Base-by-base conservation (phyloP, 768 basidiomycete species). In the Boletus subparvulus region DNA sequence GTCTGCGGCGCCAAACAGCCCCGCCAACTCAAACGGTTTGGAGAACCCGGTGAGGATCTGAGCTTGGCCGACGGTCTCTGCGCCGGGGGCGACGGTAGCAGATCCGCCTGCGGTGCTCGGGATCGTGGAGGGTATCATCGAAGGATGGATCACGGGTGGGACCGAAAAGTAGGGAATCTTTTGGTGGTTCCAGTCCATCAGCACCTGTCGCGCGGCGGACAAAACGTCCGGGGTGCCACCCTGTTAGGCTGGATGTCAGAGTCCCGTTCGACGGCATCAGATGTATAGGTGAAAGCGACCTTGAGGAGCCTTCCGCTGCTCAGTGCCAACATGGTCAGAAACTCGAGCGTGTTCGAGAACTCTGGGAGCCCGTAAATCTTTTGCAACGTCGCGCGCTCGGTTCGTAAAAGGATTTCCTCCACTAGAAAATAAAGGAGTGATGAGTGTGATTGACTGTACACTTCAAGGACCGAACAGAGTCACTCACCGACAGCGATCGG, bases 171-270 rank as follows among this genome's bases (percentile, higher is more conserved):
- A 98, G 0, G 92, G 89, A 12, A 98, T 96, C 67, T 93, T 96
- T 70, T 97, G 94, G 55, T 92, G 85, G 65, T 98, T 98, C 95
- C 96, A 99, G 68, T 99, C 94, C 47, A 78, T 83, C 1, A 98
- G 72, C 24, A 98, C 81, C 14, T 88, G 84, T 33, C 92, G 86
- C 0, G 95, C 93, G 0, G 93, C 83, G 7, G 88, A 78, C 42
- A 87, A 83, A 33, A 95, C 71, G 70, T 98, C 94, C 2, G 96
- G 95, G 0, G 93, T 88, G 47, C 96, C 96, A 32, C 94, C 94
- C 89, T 92, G 61, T 32, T 0, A 35, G 3, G 5, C 7, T 5
- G 4, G 9, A 39, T 21, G 33, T 55, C 47, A 60, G 32, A 32
- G n/a, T 19, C 12, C 24, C 26, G 16, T 43, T 44, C 35, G 1